Percentiles rank a stretch among this genome's conserved stretches.
Evolutionary conservation across 1,284 basidiomycete genomes (phyloP).

Genomic region (Puccinia sorghi): DNA sequence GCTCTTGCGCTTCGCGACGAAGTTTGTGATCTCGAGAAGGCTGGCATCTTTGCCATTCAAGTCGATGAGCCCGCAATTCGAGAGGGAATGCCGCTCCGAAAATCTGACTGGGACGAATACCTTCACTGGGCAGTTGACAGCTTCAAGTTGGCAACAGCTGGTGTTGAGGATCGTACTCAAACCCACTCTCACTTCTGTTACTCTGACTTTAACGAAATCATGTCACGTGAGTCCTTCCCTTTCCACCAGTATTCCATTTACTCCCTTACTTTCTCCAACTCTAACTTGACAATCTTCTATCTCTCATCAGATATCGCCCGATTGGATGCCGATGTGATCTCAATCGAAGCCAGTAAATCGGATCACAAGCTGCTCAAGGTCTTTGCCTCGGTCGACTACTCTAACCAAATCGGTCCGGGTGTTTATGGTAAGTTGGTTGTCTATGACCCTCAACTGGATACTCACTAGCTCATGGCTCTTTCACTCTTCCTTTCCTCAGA

Average conservation of each 20-base stretch:
- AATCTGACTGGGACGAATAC: conserved; percentile 90
- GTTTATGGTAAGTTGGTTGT: conserved; percentile 59
- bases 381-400: conserved; percentile 94
- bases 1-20: conserved; percentile 98
- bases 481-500: conserved; percentile 63
- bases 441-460: conserved; percentile 54
- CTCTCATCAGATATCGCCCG: conserved; percentile 97
- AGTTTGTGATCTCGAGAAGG: conserved; percentile 95
- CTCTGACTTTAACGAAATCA: conserved; percentile 64
- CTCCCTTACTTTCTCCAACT: neutral
- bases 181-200: conserved; percentile 98
- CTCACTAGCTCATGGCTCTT: neutral
- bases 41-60: conserved; percentile 96
- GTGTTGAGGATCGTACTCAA: conserved; percentile 86
- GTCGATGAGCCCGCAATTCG: conserved; percentile 99
- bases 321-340: conserved; percentile 98
- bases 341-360: conserved; percentile 80
- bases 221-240: conserved; percentile 33
- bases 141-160: conserved; percentile 92
- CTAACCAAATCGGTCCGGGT: conserved; percentile 97
- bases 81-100: conserved; percentile 92
- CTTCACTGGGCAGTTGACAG: conserved; percentile 96
- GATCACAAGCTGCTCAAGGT: conserved; percentile 95
- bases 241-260: neutral
- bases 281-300: conserved; percentile 46